phyloP scores from a whole-genome alignment of 2,329 filamentous ascomycete genomes.

The Microdochium paspali region DNA sequence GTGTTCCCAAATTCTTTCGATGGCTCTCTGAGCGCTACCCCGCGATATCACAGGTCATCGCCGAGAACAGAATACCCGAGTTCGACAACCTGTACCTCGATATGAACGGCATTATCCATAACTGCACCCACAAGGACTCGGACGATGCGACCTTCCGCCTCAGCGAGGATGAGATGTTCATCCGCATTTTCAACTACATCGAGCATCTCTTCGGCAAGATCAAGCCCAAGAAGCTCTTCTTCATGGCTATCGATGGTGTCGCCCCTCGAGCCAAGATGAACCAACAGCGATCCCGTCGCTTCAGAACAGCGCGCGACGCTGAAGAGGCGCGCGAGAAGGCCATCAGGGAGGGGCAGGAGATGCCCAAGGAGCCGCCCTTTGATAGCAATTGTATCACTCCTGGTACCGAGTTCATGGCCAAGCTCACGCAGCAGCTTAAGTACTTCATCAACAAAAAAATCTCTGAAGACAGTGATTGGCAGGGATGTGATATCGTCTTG shows the following conservation, averaged over 20 bases:
- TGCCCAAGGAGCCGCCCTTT: conserved; percentile 92
- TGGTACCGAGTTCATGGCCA: conserved; percentile 96
- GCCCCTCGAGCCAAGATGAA: conserved; percentile 99
- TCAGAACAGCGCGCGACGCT: conserved; percentile 85
- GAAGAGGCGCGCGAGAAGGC: conserved; percentile 90
- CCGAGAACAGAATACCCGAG: conserved; percentile 96
- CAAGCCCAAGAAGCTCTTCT: conserved; percentile 96
- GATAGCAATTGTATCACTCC: conserved; percentile 99
- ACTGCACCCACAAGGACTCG: conserved; percentile 95
- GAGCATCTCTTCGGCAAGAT: conserved; percentile 98
- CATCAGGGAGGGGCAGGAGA: conserved; percentile 75
- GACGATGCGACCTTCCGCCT: conserved; percentile 87
- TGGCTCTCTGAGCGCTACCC: conserved; percentile 99
- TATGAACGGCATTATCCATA: conserved; percentile 99
- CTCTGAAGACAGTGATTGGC: conserved; percentile 94
- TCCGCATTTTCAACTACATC: conserved; percentile 99
- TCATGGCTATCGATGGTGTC: conserved; percentile 98
- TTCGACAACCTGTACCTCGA: conserved; percentile 97
- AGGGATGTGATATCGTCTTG: conserved; percentile 89
- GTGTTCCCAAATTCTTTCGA: conserved; percentile 86
- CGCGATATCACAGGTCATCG: conserved; percentile 94
- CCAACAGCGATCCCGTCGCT: conserved; percentile 90
- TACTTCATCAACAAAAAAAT: conserved; percentile 99
- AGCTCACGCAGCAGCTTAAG: conserved; percentile 84
- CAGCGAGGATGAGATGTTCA: conserved; percentile 98